Evolutionary conservation across 768 basidiomycete genomes (phyloP), one percentile per base, ranked within the genome.

Genomic region (Astraeus odoratus): DNA sequence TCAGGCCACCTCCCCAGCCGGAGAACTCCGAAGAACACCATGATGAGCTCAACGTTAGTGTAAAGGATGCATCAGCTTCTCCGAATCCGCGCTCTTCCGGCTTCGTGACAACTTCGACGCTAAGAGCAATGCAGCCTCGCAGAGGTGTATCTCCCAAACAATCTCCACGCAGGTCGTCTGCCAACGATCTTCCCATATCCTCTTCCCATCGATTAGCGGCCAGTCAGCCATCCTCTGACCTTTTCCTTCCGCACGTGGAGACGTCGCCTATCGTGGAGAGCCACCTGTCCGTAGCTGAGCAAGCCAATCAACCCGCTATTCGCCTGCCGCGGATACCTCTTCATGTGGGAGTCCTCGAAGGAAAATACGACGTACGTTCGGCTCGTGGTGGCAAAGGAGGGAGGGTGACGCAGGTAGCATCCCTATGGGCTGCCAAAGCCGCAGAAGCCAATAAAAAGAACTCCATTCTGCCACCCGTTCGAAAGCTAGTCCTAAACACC

Each of bases 351-450:
- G 75, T 79, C 48, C 67, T 75, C 0, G 81, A 79, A 42, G 73
- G 70, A 18, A 82, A 79, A 47, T 87, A 88, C 55, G 79, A 89
- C 55, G 62, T 86, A 20, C 78, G 81, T 10, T 88, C 85, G 29
- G 86, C 85, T 4, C 74, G 86, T 18, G 86, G 88, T 4, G 87
- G 88, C 2, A 68, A 74, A 34, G 87, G 88, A 2, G 88, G 86
- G 10, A 74, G 75, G 43, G 87, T 89, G 13, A 71, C 84, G 3
- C 70, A 85, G 4, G 83, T 87, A 1, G 78, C 83, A 0, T 76
- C 85, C 2, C 66, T 90, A 19, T 90, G 86, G 86, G 77, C 83
- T 3, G 66, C 78, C 27, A 77, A 71, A n/a, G 70, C 69, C 6
- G 10, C 36, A 1, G 39, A 50, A 2, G 26, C 29, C 5, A 61